Evolutionary conservation across 805 yeast genomes (phyloP).

Genomic region (Kazachstania martiniae): DNA sequence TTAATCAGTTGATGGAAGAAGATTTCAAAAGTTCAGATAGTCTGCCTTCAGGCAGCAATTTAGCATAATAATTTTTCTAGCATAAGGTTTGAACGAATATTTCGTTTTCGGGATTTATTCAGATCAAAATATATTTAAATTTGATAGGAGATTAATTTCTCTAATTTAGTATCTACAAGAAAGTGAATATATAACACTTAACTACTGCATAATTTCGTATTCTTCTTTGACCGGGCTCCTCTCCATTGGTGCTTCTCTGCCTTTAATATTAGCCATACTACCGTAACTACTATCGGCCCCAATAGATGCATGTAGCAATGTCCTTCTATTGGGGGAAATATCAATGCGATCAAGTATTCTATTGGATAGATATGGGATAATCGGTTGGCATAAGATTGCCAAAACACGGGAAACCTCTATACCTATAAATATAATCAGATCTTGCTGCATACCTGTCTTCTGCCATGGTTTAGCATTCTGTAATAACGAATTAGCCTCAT

Average conservation of each 20-base stretch:
- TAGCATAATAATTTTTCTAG: no score
- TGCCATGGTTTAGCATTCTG: conserved; percentile 75
- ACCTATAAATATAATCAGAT: conserved; percentile 49
- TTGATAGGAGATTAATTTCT: no score
- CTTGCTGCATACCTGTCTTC: conserved; percentile 29
- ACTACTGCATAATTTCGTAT: no score
- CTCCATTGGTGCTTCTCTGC: conserved; percentile 37
- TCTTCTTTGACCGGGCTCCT: conserved; percentile 12
- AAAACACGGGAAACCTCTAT: conserved; percentile 62
- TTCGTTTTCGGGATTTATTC: no score
- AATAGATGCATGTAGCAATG: conserved; percentile 33
- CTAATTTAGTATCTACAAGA: no score
- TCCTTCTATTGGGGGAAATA: conserved; percentile 37
- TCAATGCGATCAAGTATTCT: conserved; percentile 51
- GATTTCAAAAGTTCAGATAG: no score
- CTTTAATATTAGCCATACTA: conserved; percentile 37
- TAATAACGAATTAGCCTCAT: conserved; percentile 53
- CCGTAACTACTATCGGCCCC: conserved; percentile 62
- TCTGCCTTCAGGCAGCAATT: no score
- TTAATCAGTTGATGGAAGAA: conserved; percentile 9
- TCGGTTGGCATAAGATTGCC: conserved; percentile 57
- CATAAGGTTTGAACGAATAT: no score
- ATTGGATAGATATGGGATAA: conserved; percentile 56
- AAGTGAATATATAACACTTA: no score
- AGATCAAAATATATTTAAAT: no score